Evolutionary conservation across 2,329 filamentous ascomycete genomes (phyloP), one percentile per base, ranked within the genome.

Genomic region (Nigrospora sphaerica): DNA sequence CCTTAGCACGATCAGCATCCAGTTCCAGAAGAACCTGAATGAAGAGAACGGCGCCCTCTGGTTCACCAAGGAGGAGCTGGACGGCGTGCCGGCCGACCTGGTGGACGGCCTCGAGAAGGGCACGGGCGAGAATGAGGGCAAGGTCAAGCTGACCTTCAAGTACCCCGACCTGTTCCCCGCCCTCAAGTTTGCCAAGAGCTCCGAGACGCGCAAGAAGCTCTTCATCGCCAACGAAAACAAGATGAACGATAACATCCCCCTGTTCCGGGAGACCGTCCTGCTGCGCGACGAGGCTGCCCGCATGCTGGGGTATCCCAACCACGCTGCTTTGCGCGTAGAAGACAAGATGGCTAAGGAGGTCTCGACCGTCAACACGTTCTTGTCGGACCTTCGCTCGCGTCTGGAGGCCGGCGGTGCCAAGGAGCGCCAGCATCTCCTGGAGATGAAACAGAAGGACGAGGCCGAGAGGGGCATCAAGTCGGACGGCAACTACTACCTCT

Each of bases 321-420:
- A 92, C 61, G 88, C 88, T 16, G 77, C 82, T 41, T 83, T 90
- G 63, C 73, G 79, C 40, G 84, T 93, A 35, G 86, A 90, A 59
- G 81, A 88, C 57, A 92, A 90, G 75, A 93, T 93, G 88, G 86
- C 87, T 40, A 90, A 91, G 73, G 82, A 76, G 1, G 77, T 85
- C 2, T 75, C 80, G 58, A 85, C 78, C 0, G 87, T 93, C 12
- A 77, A 85, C 52, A 76, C 81, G 44, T 92, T 93, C 64, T 69
- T 93, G 9, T 75, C 72, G 6, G 86, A 91, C 60, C 71, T 93
- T 49, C 79, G 83, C 48, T 71, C 68, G 23, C 80, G 84, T 44
- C 72, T 93, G 31, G 73, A 78, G 0, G 77, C 83, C 1, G 87
- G 87, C 23, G 88, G 86, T 19, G 68, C 74, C 47, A 81, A 84